Conservation (phyloP, 257 asterid species). For the Nicotiana benthamiana region DNA sequence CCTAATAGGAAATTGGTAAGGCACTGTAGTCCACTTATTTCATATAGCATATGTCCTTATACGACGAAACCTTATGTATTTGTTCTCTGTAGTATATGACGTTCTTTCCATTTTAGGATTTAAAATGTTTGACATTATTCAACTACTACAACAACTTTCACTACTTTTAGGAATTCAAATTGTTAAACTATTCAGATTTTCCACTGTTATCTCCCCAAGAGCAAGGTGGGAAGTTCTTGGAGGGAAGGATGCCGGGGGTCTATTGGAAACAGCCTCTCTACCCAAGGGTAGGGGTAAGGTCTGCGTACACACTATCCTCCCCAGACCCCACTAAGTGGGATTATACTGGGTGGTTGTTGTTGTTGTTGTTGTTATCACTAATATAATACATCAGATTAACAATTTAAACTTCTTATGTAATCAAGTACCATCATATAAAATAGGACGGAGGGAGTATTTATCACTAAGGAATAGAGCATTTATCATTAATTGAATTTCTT, state of each 20-base stretch:
- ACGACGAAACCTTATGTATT: neutral
- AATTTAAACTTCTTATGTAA: neutral
- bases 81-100: neutral
- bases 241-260: too few species aligned
- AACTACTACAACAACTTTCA: neutral
- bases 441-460: neutral
- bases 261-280: too few species aligned
- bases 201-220: neutral
- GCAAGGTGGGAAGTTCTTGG: too few species aligned
- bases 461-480: neutral
- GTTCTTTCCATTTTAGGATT: neutral
- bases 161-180: neutral
- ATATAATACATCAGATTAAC: neutral
- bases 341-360: too few species aligned
- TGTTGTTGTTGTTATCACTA: too few species aligned
- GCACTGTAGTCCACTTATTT: conserved; percentile 3
- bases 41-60: neutral
- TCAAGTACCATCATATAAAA: too few species aligned
- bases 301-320: too few species aligned
- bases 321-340: too few species aligned
- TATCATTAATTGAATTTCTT: neutral
- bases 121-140: neutral
- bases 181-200: neutral
- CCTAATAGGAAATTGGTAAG: conserved; percentile 68
- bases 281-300: too few species aligned